Evolutionary conservation across 2,329 filamentous ascomycete species (phyloP).

Genomic region (Didymosphaeria variabile): DNA sequence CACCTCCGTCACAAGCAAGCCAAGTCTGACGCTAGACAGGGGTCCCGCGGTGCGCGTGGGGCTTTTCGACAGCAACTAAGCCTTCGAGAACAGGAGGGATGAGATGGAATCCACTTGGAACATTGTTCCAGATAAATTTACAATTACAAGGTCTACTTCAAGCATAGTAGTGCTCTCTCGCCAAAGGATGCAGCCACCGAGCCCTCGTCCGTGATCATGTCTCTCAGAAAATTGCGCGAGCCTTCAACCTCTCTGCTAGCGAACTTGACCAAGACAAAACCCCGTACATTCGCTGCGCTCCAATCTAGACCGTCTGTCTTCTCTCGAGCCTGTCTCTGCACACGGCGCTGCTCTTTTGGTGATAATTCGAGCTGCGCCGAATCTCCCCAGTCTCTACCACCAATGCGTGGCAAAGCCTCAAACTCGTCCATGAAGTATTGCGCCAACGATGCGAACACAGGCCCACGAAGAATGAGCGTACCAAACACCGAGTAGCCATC

Average conservation of each 20-base stretch:
- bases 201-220: constrained; percentile 78
- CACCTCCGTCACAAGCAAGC: constrained; percentile 14
- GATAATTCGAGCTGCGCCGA: constrained; percentile 48
- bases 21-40: constrained; percentile 9
- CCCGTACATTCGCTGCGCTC: constrained; percentile 50
- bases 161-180: constrained; percentile 79
- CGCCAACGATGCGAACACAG: constrained; percentile 70
- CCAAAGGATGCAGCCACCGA: constrained; percentile 78
- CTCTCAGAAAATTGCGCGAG: constrained; percentile 79
- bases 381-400: constrained; percentile 76
- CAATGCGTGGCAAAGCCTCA: constrained; percentile 78
- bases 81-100: background rate
- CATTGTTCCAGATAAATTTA: constrained; percentile 58
- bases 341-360: constrained; percentile 60
- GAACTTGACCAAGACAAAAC: constrained; percentile 92
- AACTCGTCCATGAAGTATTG: constrained; percentile 84
- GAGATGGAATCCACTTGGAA: constrained; percentile 33
- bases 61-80: background rate
- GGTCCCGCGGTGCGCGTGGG: constrained; percentile 17
- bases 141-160: constrained; percentile 34
- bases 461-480: constrained; percentile 83
- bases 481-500: constrained; percentile 80
- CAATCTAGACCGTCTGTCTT: constrained; percentile 48
- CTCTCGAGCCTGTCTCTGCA: constrained; percentile 66
- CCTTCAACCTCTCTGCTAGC: constrained; percentile 83